Base-by-base conservation (phyloP, 345 rosid genomes). In the Hibiscus mutabilis region DNA sequence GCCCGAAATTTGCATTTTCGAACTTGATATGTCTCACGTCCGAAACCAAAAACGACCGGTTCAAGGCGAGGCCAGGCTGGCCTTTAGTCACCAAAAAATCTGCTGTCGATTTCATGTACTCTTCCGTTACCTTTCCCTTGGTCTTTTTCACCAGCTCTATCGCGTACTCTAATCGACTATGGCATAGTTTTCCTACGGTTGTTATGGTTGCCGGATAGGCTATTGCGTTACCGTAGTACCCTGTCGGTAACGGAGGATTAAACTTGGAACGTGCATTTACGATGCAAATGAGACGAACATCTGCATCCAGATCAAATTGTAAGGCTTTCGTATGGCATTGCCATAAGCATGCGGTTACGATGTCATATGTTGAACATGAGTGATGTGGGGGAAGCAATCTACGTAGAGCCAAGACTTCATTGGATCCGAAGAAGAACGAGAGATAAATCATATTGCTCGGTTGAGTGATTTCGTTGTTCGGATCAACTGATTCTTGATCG, bases 301-400 rank as follows among this genome's bases (percentile, higher is more conserved):
- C 79, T n/a, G 76, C 74, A 11, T 71, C 19, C 1, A 74, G 79
- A 52, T 74, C 66, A 2, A 73, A 72, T 31, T 35, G 37, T 7
- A 83, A 31, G 42, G 84, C 82, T 6, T 65, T 3, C 3, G 86
- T 76, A 37, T 82, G 81, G 2, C 71, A 75, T 35, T 76, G 67
- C 86, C 86, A 83, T 2, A 83, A 12, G 57, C 80, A 76, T 3
- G 86, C 73, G 2, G 79, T 74, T 1, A 83, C 21, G 2, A 12
- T 56, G 57, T 81, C 82, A 11, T 79, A 6, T 24, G 44, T 19
- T 9, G 82, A 78, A 72, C 71, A 74, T 52, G 35, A 6, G 51
- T 53, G 63, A 35, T 59, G 74, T 2, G 51, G 31, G 2, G 82
- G 76, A 51, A 79, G 46, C 66, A 77, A 72, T 62, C 37, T 70